Evolutionary conservation across 495 filamentous ascomycete species (phyloP), one percentile per base, ranked within the genome.

Genomic region (Penicillium mononematosum): DNA sequence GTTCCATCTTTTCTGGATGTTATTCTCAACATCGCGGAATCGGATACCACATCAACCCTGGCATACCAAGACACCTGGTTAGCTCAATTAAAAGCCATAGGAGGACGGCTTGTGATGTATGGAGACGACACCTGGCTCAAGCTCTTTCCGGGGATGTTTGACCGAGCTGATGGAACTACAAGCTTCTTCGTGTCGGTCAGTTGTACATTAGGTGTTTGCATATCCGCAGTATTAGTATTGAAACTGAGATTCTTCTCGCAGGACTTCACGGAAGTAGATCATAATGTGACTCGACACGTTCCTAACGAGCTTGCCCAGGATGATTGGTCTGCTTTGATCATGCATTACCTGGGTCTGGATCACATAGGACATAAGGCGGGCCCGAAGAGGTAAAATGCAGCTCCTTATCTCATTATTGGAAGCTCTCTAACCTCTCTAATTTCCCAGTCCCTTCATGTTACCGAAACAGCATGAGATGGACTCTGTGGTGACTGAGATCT

Each of bases 61-160:
- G 84, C 88, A 16, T 80, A 80, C 32, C 94, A 98, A 71, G 94
- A 99, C 67, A 96, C 90, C 16, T 98, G 95, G 92, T 81, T 98
- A 39, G 88, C 90, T 24, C 94, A 99, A 73, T 82, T 99, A 71
- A 91, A 85, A 70, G 83, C 86, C 31, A 88, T 84, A 68, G 73
- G 75, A 16, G 89, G 87, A 25, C 89, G 88, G 59, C 77, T 97
- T 49, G 78, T 96, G 68, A 93, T 99, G 89, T 96, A 95, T 62
- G 94, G 94, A 43, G 94, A 99, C 67, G 94, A 99, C 70, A 99
- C 94, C 14, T 99, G 94, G 94, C 76, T 98, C 54, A 98, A 96
- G 71, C 81, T 99, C 34, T 98, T 99, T 67, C 94, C 94, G 5
- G 84, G 81, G 8, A 87, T 85, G 38, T 99, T 99, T 73, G 82